phyloP scores from a whole-genome alignment of 306 rosid species.

The Cicer judaicum region DNA sequence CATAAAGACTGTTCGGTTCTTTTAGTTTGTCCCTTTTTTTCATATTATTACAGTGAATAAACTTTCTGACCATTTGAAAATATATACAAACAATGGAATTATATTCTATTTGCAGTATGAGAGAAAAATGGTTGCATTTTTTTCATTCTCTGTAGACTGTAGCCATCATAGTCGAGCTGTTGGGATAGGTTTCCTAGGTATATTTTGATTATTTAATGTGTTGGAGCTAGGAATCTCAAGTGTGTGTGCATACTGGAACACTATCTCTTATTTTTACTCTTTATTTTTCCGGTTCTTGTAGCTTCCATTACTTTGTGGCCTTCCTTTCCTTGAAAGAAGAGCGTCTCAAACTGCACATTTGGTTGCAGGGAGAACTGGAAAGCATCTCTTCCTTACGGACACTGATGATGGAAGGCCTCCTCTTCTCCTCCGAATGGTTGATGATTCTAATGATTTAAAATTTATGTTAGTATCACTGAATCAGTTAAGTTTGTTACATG shows the following conservation, averaged over 20 bases:
- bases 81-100: background rate
- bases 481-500: constrained; percentile 35
- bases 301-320: constrained; percentile 93
- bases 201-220: background rate
- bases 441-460: constrained; percentile 76
- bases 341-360: constrained; percentile 93
- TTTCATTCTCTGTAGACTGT: background rate
- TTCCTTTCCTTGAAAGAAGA: constrained; percentile 91
- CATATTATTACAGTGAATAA: background rate
- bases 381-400: constrained; percentile 92
- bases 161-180: background rate
- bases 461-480: constrained; percentile 72
- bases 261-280: constrained; percentile 16
- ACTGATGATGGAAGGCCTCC: constrained; percentile 75
- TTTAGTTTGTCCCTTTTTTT: background rate
- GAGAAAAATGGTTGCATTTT: constrained; percentile 23
- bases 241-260: constrained; percentile 20
- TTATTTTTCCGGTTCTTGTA: constrained; percentile 45
- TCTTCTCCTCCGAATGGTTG: constrained; percentile 86
- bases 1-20: background rate
- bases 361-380: constrained; percentile 91
- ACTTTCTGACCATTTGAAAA: background rate
- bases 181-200: constrained; percentile 14
- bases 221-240: background rate
- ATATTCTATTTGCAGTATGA: constrained; percentile 3